These are phyloP conservation scores for Ajuga reptans DNA, from an alignment of 305 asterid species.

Conservation along the genomic window DNA sequence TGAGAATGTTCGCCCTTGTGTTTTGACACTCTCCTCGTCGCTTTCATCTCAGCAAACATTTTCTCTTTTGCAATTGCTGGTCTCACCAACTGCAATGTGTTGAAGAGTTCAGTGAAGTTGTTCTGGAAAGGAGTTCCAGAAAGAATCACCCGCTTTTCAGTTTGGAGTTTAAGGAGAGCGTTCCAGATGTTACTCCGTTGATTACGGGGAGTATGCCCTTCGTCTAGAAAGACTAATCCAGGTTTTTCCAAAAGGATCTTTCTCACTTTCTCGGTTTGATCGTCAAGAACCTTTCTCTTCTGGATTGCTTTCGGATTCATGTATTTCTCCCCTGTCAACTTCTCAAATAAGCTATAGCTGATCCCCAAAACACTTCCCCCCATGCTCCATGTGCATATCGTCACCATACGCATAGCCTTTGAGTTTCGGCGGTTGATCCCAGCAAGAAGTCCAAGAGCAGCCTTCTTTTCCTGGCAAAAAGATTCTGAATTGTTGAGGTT, in stretches of 20 bases:
- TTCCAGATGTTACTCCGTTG: constrained; percentile 47
- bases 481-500: constrained; percentile 40
- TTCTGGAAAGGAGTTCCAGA: constrained; percentile 77
- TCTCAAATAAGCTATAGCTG: constrained; percentile 45
- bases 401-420: constrained; percentile 31
- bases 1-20: constrained; percentile 10
- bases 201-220: constrained; percentile 72
- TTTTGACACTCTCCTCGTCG: neutral
- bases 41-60: constrained; percentile 26
- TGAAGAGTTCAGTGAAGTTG: constrained; percentile 58
- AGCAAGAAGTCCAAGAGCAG: neutral
- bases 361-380: constrained; percentile 40
- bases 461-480: constrained; percentile 27
- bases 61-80: constrained; percentile 37
- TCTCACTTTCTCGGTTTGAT: constrained; percentile 10
- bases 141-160: constrained; percentile 44
- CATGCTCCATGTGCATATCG: constrained; percentile 37
- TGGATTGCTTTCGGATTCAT: neutral
- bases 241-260: constrained; percentile 47
- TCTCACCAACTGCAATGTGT: constrained; percentile 54
- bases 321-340: constrained; percentile 27
- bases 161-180: constrained; percentile 36
- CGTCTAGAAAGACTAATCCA: constrained; percentile 51
- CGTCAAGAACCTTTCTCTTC: neutral
- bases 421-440: constrained; percentile 6